These are phyloP conservation scores for Rhodotorula kratochvilovae DNA, from an alignment of 768 basidiomycete genomes.

Conservation along the genomic window DNA sequence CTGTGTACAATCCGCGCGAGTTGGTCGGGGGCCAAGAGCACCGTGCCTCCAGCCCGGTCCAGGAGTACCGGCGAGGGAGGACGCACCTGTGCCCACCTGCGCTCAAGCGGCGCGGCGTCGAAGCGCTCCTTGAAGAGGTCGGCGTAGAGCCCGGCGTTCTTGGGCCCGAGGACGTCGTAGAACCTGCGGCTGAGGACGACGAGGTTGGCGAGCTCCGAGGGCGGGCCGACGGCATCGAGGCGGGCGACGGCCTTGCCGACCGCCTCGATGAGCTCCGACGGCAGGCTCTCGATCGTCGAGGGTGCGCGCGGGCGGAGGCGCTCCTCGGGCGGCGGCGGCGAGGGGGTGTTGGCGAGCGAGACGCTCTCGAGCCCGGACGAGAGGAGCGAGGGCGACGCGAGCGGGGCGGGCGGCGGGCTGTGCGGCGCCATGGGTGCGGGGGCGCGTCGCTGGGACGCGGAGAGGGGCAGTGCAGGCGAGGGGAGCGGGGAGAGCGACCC, in stretches of 20 bases:
- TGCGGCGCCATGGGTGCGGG: background rate
- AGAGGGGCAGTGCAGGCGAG: too few species aligned
- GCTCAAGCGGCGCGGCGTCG: slow-evolving; percentile 18
- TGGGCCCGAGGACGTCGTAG: slow-evolving; percentile 49
- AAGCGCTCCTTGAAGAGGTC: slow-evolving; percentile 37
- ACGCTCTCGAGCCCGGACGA: background rate
- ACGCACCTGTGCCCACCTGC: slow-evolving; percentile 29
- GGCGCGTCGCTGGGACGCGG: background rate
- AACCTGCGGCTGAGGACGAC: slow-evolving; percentile 54
- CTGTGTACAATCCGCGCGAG: background rate
- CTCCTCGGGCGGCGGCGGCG: background rate
- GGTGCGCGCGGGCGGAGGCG: background rate
- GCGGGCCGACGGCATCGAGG: slow-evolving; percentile 49
- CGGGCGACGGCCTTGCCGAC: slow-evolving; percentile 53
- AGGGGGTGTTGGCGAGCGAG: background rate
- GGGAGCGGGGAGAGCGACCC: background rate
- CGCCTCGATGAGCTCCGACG: slow-evolving; percentile 58
- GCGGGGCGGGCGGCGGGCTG: background rate
- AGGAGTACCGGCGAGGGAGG: background rate
- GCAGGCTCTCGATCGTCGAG: slow-evolving; percentile 54
- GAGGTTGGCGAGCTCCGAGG: slow-evolving; percentile 52
- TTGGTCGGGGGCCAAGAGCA: too few species aligned
- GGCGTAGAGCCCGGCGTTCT: slow-evolving; percentile 34
- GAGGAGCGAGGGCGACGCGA: slow-evolving; percentile 5
- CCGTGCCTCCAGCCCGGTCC: too few species aligned